A percentile compares a stretch with the other conserved stretches of the same genome.
These are phyloP conservation scores for Aquilaria yunnanensis DNA, from an alignment of 345 rosid species.

Conservation along the genomic window DNA sequence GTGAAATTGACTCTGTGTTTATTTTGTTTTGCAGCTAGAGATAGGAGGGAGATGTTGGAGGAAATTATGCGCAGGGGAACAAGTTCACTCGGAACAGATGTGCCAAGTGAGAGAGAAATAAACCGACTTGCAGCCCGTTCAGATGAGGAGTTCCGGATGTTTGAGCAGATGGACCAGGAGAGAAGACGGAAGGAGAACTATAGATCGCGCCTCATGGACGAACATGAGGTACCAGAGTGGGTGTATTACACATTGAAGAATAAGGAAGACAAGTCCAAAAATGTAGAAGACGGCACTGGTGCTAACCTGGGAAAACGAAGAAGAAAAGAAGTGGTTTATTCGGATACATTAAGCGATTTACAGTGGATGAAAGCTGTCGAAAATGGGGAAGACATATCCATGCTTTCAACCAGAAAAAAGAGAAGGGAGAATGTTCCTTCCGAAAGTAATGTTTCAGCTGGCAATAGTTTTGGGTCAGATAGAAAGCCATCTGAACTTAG, in stretches of 20 bases:
- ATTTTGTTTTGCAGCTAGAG: conserved; percentile 65
- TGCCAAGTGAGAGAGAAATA: conserved; percentile 99
- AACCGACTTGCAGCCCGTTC: conserved; percentile 92
- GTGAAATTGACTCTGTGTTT: conserved; percentile 8
- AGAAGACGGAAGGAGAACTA: conserved; percentile 81
- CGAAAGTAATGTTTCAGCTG: conserved; percentile 29
- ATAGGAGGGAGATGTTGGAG: conserved; percentile 88
- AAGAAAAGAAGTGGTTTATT: conserved; percentile 63
- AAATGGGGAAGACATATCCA: conserved; percentile 68
- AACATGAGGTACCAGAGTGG: conserved; percentile 98
- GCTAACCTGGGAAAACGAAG: conserved; percentile 77
- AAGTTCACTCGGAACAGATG: conserved; percentile 90
- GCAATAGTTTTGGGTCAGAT: conserved; percentile 33
- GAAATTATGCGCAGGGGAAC: conserved; percentile 98
- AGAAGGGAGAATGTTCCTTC: conserved; percentile 34
- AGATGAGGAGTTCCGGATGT: conserved; percentile 82
- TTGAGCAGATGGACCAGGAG: conserved; percentile 95
- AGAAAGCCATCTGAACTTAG: conserved; percentile 21
- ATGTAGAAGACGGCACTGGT: conserved; percentile 34
- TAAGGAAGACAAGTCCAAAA: conserved; percentile 56
- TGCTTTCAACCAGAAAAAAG: conserved; percentile 38
- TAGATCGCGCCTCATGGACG: conserved; percentile 88
- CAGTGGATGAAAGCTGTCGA: conserved; percentile 97
- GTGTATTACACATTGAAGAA: conserved; percentile 50
- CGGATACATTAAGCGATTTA: conserved; percentile 67